Evolutionary conservation across 129 eudicot species (phyloP), one percentile per base, ranked within the genome.

Genomic region (Pittosporum tobira): DNA sequence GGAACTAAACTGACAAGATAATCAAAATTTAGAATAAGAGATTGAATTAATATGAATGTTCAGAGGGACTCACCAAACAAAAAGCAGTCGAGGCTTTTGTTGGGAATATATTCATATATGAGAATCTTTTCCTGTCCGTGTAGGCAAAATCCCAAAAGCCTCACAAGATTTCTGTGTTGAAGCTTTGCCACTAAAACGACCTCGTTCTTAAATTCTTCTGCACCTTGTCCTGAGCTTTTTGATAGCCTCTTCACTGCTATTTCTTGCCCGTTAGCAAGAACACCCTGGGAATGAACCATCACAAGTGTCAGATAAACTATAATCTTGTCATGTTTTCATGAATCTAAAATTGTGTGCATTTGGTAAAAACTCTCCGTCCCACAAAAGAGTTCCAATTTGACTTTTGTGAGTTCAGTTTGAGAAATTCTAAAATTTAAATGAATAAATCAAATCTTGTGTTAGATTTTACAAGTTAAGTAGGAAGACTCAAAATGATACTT

Each of bases 231-330:
- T 0, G 64, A 56, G 22, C 46, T n/a, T 21, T 8, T 44, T 0
- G 72, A 44, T 0, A 67, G 19, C 64, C 72, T 67, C 37, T 67
- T 67, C 45, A 67, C 73, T 1, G 65, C 73, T 11, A 67, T 48
- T 21, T 45, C 38, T 34, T 56, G 29, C 19, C 73, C 73, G 21
- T 67, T 16, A 19, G n/a, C 12, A 0, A 67, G 25, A 27, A 4
- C 23, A 4, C 73, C 73, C 73, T 67, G 24, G 53, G 4, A 24
- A 21, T 23, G 9, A 13, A 25, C 24, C 1, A n/a, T 6, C 31
- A 18, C 0, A 63, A n/a, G 27, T 36, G 18, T 10, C 9, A 36
- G 28, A 27, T 47, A n/a, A 16, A 44, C 0, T 20, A 6, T 18
- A n/a, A 8, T 20, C 15, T 4, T 31, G 6, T 31, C 38, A n/a